Percentiles rank a stretch among this genome's conserved stretches.
These are phyloP conservation scores for Xylariaceae sp. DNA, from an alignment of 2,329 filamentous ascomycete genomes.

Conservation along the genomic window DNA sequence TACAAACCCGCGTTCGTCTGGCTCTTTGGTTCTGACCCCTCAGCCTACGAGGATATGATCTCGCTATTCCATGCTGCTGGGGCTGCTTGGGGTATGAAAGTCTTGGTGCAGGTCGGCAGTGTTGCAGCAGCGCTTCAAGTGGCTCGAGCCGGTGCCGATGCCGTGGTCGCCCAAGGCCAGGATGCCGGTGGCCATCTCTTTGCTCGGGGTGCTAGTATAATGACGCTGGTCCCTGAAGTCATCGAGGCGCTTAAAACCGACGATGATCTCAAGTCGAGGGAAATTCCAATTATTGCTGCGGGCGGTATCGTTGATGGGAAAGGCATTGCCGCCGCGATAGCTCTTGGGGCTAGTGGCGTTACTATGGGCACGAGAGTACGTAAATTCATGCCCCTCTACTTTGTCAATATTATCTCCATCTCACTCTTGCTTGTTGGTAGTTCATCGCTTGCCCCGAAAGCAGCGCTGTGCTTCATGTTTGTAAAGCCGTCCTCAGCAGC, in stretches of 20 bases:
- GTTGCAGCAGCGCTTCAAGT: conserved; percentile 44
- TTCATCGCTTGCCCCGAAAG: conserved; percentile 43
- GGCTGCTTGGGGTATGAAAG: too few species aligned
- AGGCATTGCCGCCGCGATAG: conserved; percentile 46
- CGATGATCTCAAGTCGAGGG: too few species aligned
- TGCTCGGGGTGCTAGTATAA: conserved; percentile 41
- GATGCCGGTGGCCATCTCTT: conserved; percentile 54
- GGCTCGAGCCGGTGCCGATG: conserved; percentile 39
- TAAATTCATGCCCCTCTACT: not conserved
- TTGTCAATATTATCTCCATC: too few species aligned
- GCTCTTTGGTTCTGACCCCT: too few species aligned
- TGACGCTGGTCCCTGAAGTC: conserved; percentile 49
- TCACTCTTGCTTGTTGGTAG: too few species aligned
- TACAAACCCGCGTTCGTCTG: too few species aligned
- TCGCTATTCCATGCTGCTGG: too few species aligned
- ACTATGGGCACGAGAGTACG: conserved; percentile 61
- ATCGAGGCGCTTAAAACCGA: conserved; percentile 5
- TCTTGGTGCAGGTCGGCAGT: conserved; percentile 52
- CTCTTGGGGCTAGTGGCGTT: conserved; percentile 49
- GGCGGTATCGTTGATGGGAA: conserved; percentile 52
- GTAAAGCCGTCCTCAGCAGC: conserved; percentile 36
- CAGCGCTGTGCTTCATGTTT: conserved; percentile 38
- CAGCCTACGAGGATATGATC: too few species aligned
- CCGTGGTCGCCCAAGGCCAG: conserved; percentile 48
- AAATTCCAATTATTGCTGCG: conserved; percentile 48